These are phyloP conservation scores for Fragilaria radians DNA, from an alignment of 108 stramenopile genomes.

Conservation along the genomic window DNA sequence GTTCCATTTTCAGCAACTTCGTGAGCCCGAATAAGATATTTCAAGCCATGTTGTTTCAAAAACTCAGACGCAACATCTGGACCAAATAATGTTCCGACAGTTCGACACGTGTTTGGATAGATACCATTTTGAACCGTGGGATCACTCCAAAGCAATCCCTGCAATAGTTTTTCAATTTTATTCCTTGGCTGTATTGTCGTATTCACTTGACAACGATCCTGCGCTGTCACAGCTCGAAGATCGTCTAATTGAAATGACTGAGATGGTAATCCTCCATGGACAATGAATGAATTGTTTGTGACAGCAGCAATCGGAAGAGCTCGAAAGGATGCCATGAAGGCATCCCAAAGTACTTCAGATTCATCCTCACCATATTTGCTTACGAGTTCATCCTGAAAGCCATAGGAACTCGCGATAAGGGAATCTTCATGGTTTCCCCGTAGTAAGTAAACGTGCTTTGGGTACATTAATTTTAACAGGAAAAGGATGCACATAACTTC, in stretches of 20 bases:
- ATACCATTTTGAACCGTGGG: slow-evolving; percentile 3
- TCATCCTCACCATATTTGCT: slow-evolving; percentile 17
- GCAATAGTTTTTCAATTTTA: slow-evolving; percentile 6
- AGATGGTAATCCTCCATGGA: slow-evolving; percentile 19
- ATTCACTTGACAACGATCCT: slow-evolving; percentile 2
- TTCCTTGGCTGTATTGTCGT: slow-evolving; percentile 12
- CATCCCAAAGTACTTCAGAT: slow-evolving; percentile 5
- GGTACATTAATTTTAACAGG: slow-evolving; percentile 72
- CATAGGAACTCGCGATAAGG: slow-evolving; percentile 75
- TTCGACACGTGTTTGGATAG: slow-evolving; percentile 9
- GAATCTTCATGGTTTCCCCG: slow-evolving; percentile 84
- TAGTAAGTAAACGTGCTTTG: slow-evolving; percentile 61
- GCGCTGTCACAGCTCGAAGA: slow-evolving; percentile 1
- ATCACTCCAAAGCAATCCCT: slow-evolving; percentile 10
- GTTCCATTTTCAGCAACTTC: slow-evolving; percentile 14
- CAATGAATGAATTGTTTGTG: slow-evolving; percentile 13
- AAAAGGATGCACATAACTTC: slow-evolving; percentile 81
- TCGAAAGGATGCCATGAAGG: slow-evolving; percentile 8
- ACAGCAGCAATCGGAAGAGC: slow-evolving; percentile 12
- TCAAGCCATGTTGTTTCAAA: slow-evolving; percentile 14
- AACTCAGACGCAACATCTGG: slow-evolving; percentile 11
- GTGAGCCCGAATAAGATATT: slow-evolving; percentile 21
- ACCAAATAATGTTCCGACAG: slow-evolving; percentile 12
- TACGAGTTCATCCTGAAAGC: slow-evolving; percentile 79
- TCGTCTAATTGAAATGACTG: slow-evolving; percentile 12